phyloP scores from a whole-genome alignment of 352 stramenopile species.

The Pythium aphanidermatum region DNA sequence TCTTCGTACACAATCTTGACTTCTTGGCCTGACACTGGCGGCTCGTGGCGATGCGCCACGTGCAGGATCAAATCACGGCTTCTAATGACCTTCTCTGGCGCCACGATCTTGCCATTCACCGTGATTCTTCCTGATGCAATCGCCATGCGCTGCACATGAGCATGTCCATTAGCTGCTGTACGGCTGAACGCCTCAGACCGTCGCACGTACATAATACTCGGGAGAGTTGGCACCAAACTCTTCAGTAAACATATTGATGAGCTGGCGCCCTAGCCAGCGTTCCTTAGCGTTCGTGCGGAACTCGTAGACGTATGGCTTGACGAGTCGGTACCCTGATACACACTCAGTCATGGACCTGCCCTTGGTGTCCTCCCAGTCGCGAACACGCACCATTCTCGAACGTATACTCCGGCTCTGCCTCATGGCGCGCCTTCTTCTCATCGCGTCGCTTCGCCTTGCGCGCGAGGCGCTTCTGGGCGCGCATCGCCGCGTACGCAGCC shows the following conservation, averaged over 20 bases:
- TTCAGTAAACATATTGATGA: conserved; percentile 89
- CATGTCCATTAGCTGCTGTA: too few species aligned
- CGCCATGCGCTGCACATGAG: conserved; percentile 88
- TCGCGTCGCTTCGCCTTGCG: conserved; percentile 49
- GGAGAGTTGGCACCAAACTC: conserved; percentile 83
- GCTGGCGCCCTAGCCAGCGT: conserved; percentile 88
- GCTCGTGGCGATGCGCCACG: conserved; percentile 95
- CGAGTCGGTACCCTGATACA: conserved; percentile 66
- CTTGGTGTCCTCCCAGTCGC: too few species aligned
- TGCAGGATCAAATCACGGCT: conserved; percentile 93
- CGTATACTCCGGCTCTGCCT: conserved; percentile 41
- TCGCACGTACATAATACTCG: conserved; percentile 75
- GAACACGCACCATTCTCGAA: conserved; percentile 52
- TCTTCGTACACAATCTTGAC: conserved; percentile 77
- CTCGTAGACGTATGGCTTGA: conserved; percentile 94
- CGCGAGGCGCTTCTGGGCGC: conserved; percentile 43
- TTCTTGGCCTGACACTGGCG: conserved; percentile 84
- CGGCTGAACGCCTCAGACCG: too few species aligned
- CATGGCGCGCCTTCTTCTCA: conserved; percentile 10
- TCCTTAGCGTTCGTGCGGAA: conserved; percentile 94
- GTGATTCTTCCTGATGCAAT: conserved; percentile 93
- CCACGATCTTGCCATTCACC: conserved; percentile 85
- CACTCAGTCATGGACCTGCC: not conserved
- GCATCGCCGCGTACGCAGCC: conserved; percentile 14
- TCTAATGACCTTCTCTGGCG: conserved; percentile 78